Evolutionary conservation across 148 eudicot species (phyloP).

Genomic region (Heliamphora exappendiculata): DNA sequence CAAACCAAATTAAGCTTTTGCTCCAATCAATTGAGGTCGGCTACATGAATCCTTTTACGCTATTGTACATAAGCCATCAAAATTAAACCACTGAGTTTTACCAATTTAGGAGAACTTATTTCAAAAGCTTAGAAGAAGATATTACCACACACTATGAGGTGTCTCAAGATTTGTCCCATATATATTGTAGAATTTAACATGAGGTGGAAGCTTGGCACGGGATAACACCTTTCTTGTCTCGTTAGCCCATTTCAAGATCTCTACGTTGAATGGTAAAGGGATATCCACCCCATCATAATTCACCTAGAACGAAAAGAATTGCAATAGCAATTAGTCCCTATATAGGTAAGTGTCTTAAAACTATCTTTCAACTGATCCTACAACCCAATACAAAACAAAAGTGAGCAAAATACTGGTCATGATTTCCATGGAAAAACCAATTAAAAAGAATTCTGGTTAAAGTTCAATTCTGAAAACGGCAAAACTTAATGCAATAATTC

Average conservation of each 20-base stretch:
- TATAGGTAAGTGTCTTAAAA: neutral
- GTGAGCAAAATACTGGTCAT: neutral
- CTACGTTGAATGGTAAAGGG: conserved; percentile 73
- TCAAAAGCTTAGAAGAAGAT: neutral
- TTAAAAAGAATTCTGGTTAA: neutral
- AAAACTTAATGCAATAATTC: neutral
- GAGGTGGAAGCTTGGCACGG: conserved; percentile 60
- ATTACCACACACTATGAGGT: conserved; percentile 87
- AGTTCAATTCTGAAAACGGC: neutral
- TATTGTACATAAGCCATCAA: neutral
- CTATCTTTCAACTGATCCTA: neutral
- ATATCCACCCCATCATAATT: conserved; percentile 55
- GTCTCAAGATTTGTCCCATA: conserved; percentile 85
- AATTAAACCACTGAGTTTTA: neutral
- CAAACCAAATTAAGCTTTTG: too few species aligned
- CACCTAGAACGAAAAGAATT: conserved; percentile 34
- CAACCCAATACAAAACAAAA: neutral
- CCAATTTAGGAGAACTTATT: neutral
- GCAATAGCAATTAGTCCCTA: neutral
- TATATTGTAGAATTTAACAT: conserved; percentile 85
- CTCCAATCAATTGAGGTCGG: too few species aligned
- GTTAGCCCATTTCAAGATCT: conserved; percentile 77
- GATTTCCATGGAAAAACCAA: neutral
- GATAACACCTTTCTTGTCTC: conserved; percentile 66
- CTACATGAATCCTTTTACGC: too few species aligned